Evolutionary conservation across 345 rosid species (phyloP), one percentile per base, ranked within the genome.

Genomic region (Kernera saxatilis): DNA sequence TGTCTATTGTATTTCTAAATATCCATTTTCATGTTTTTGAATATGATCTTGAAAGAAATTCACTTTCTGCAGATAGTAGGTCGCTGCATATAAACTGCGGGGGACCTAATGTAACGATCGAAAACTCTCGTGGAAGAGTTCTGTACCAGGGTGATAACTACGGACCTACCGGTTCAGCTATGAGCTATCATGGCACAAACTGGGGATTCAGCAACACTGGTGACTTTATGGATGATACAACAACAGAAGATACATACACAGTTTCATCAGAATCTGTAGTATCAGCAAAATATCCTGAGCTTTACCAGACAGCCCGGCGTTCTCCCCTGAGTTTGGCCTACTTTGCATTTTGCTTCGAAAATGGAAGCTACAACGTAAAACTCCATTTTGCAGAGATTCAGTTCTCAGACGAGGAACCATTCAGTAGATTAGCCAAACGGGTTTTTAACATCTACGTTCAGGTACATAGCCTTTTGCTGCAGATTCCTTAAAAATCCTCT

Each of bases 371-470:
- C 80, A 78, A 74, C 3, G 89, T 90, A 22, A 82, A 30, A 41
- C 93, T 90, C 29, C 85, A 51, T 68, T 88, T 88, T 61, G 80
- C 86, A 1, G 91, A 88, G 83, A 86, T 86, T 59, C 73, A 71
- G 67, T 86, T 90, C 69, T 73, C 78, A 32, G 71, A 78, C 51
- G 80, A 77, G 8, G 75, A 54, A 37, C 76, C 79, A 5, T 84
- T 67, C 35, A 21, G 15, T 46, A 83, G 83, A 68, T 75, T 84
- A 0, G 96, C 86, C 2, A 84, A 73, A 54, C 87, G 92, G 6
- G 4, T 81, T 23, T 90, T 88, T 43, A 76, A 90, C 69, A 73
- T 73, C 5, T 64, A 73, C 5, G 55, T 73, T 63, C 77, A 72
- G 75, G 69, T 71, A 40, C 35, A 58, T 11, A 60, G 50, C 8